Base-by-base conservation (phyloP, 257 asterid species). In the Paraleonurus japonicus region DNA sequence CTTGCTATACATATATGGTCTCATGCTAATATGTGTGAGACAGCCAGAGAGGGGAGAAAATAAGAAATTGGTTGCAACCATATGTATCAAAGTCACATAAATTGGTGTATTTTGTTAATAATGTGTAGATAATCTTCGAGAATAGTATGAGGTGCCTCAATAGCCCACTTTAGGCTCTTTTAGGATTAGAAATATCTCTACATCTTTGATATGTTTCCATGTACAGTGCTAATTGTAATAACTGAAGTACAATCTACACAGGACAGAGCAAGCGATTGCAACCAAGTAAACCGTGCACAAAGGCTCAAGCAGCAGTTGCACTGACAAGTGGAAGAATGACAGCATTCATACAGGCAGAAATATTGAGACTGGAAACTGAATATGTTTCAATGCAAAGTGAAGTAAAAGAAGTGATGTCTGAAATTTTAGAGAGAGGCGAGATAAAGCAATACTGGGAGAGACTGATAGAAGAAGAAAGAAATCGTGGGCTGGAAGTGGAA, bases 241-340 rank as follows among this genome's bases (percentile, higher is more conserved):
- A 57, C 67, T 60, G 15, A 67, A 64, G 22, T 65, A 37, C 51
- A 64, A 55, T 76, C 51, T 78, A 64, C 78, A 63, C 92, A 94
- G 98, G 99, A 71, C 95, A 85, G 79, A 81, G 88, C 82, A 88
- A 86, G 77, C 86, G 98, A 51, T 68, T 91, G 43, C 99, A 95
- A 81, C 96, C 98, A 17, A 82, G 68, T 33, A 92, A 87, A 83
- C 99, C 98, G 7, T 91, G 90, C 83, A 91, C 96, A n/a, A 88
- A 83, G 69, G 98, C 86, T 27, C 99, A 95, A 81, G 98, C 86
- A 23, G 96, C 92, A 8, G 93, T 95, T 15, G 95, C 96, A 12
- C 77, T 95, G 75, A 75, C 95, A 17, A 84, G 92, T 69, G 99
- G 96, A 69, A 78, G 89, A 76, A 85, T 84, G 89, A 32, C 74